Evolutionary conservation across 768 basidiomycete species (phyloP), one percentile per base, ranked within the genome.

Genomic region (Exsudoporus frostii): DNA sequence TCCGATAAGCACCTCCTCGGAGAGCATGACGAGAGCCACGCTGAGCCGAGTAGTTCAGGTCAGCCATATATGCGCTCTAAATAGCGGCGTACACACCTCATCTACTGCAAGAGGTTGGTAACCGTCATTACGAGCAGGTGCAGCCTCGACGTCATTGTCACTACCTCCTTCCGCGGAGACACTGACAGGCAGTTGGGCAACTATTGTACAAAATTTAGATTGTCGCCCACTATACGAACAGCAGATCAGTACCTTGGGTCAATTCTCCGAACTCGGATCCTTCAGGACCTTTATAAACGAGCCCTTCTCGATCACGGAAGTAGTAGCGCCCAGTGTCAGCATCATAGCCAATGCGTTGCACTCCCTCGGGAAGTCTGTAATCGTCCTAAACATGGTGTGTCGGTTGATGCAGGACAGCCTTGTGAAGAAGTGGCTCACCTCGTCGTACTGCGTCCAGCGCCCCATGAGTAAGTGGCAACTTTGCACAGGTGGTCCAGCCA

Each of bases 291-390:
- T 82, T 83, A 85, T 62, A 83, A 56, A 69, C 64, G 8, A 65
- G 70, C 10, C 88, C 86, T 43, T 76, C 77, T 3, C 51, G 51
- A 66, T 83, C 82, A 24, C 77, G 76, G 71, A 84, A 91, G 64
- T 78, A 77, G 72, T 90, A 90, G 44, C 78, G 73, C 45, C 80
- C 78, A 2, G 77, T 76, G 71, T 91, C 89, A 4, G 84, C 73
- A 69, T 92, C 89, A 63, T 90, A 91, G 11, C 88, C 89, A 51
- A 87, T 80, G 32, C 89, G 82, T 55, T 81, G 73, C 65, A 79
- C 69, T 38, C 79, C 79, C 48, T 75, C 75, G 1, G 80, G 79
- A 47, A 81, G 74, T 56, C 79, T 74, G 60, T 79, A 77, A n/a
- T 73, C 71, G 53, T 81, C 79, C 79, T 81, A 52, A 13, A 53